These are phyloP conservation scores for Capronia coronata DNA, from an alignment of 2,329 filamentous ascomycete genomes.

Conservation along the genomic window DNA sequence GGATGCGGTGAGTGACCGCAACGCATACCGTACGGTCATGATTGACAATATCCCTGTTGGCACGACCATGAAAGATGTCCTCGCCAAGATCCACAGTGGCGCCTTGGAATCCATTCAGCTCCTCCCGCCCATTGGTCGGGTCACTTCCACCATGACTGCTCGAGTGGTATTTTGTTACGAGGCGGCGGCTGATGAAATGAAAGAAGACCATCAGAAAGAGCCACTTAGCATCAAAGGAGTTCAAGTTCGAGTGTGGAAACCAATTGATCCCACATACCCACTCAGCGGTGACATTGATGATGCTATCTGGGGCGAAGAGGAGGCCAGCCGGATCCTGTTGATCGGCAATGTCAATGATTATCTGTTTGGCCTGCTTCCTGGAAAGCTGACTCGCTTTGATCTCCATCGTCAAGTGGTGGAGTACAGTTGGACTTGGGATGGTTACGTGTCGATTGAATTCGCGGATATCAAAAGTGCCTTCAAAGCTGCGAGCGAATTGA, in stretches of 20 bases:
- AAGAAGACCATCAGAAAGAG: constrained; percentile 16
- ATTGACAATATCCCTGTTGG: constrained; percentile 25
- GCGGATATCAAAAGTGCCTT: constrained; percentile 22
- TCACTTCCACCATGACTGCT: constrained; percentile 23
- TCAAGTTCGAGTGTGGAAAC: constrained; percentile 23
- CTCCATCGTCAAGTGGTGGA: constrained; percentile 15
- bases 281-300: constrained; percentile 19
- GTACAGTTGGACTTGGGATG: constrained; percentile 19
- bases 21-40: constrained; percentile 28
- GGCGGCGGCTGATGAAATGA: constrained; percentile 18
- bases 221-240: constrained; percentile 20
- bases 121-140: constrained; percentile 21
- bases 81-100: constrained; percentile 21
- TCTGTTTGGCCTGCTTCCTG: constrained; percentile 7
- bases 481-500: constrained; percentile 12
- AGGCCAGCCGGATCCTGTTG: constrained; percentile 24
- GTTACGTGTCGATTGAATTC: constrained; percentile 24
- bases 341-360: constrained; percentile 14
- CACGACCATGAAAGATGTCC: constrained; percentile 19
- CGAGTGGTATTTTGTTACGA: constrained; percentile 25
- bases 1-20: constrained; percentile 11
- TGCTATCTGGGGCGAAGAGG: constrained; percentile 15
- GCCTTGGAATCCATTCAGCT: constrained; percentile 25
- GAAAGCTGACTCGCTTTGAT: constrained; percentile 10
- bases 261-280: constrained; percentile 27